phyloP scores from a whole-genome alignment of 2,329 filamentous ascomycete species.

The Fusarium heterosporum region DNA sequence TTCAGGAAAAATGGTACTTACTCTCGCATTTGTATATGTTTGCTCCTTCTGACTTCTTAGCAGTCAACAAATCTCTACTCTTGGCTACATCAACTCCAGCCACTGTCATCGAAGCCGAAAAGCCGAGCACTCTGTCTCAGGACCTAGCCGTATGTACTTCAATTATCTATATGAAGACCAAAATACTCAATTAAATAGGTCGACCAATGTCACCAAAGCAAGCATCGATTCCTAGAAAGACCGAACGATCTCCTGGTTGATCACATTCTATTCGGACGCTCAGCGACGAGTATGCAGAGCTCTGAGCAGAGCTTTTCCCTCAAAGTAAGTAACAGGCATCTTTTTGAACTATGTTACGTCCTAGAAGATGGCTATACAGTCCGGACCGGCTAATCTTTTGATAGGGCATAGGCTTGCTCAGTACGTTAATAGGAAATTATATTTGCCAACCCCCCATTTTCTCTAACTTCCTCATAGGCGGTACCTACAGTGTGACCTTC shows the following conservation, averaged over 20 bases:
- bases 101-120: not conserved
- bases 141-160: not conserved
- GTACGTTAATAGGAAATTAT: conserved; percentile 2
- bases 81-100: fast-evolving
- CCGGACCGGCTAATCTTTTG: not conserved
- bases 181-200: not conserved
- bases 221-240: not conserved
- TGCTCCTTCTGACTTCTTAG: not conserved
- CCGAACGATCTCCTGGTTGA: conserved; percentile 31
- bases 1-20: conserved; percentile 34
- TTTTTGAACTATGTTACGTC: fast-evolving
- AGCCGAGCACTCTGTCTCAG: not conserved
- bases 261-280: conserved; percentile 15
- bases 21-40: not conserved
- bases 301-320: conserved; percentile 24
- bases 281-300: not conserved
- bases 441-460: not conserved
- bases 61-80: conserved; percentile 28
- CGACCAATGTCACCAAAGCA: not conserved
- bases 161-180: fast-evolving
- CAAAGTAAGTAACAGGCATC: conserved; percentile 9
- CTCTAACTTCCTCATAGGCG: conserved; percentile 21
- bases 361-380: not conserved
- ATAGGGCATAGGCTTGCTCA: conserved; percentile 40
- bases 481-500: conserved; percentile 39